Evolutionary conservation across 1,284 basidiomycete genomes (phyloP).

Genomic region (Marasmius tenuissimus): DNA sequence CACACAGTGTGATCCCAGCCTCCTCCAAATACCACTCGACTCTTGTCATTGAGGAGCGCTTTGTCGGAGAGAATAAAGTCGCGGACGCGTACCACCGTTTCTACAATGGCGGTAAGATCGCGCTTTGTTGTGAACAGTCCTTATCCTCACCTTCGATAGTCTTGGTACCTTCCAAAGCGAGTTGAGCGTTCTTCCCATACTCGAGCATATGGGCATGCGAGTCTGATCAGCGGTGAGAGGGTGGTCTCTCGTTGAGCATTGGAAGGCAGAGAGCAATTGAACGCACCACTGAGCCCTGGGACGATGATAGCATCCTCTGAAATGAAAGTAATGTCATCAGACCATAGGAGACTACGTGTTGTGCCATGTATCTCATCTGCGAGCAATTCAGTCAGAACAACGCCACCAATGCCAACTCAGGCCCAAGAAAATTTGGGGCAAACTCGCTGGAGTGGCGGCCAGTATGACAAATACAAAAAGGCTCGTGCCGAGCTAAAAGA

Average conservation of each 20-base stretch:
- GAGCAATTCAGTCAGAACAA: neutral
- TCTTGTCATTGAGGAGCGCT: neutral
- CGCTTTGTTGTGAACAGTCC: neutral
- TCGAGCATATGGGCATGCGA: neutral
- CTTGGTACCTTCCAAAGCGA: neutral
- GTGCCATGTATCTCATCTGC: neutral
- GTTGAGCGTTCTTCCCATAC: constrained; percentile 1
- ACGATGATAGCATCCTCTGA: neutral
- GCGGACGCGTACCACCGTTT: neutral
- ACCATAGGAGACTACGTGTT: neutral
- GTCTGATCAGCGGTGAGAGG: neutral
- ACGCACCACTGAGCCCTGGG: neutral
- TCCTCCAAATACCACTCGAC: neutral
- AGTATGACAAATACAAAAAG: neutral
- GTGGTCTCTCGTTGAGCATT: neutral
- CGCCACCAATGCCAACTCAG: neutral
- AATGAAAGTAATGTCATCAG: neutral
- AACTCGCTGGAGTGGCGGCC: neutral
- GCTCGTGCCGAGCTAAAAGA: too few relatives aligned
- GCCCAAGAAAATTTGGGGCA: neutral
- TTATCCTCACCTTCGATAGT: neutral
- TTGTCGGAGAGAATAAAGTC: neutral
- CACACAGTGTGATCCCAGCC: neutral
- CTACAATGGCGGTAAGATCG: neutral
- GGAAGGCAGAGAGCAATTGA: neutral